Base-by-base conservation (phyloP, 2,329 filamentous ascomycete genomes). In the Falciphora oryzae region DNA sequence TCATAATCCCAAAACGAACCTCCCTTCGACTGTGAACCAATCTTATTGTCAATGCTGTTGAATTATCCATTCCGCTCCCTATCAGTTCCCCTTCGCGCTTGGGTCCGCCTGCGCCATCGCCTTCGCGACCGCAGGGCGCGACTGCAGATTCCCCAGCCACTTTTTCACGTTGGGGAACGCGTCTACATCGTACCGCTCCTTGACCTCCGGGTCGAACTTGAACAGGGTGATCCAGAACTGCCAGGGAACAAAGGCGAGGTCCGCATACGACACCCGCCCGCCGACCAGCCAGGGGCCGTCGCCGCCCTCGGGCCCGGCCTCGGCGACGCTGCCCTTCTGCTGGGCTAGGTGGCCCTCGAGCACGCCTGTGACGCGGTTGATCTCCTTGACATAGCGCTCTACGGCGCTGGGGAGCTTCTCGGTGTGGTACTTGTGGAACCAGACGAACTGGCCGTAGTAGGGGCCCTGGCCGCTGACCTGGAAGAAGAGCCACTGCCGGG, bases 151-250 rank as follows among this genome's bases (percentile, higher is more conserved):
- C 69, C 89, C 84, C 68, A 92, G 83, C 92, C 92, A 95, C 60
- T 86, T 85, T 72, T 91, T 86, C 66, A 95, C 73, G 62, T 83
- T 74, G 4, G 91, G 90, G 77, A 92, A 95, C 67, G 92, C 87
- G 1, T 87, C 79, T 64, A 93, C 85, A 61, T 92, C 85, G 57
- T 38, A 44, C 10, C 50, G 22, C 28, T 58, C 62, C 25, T 56
- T 56, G 3, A 22, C 53, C 10, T 27, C 32, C 31, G 1, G n/a
- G 13, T n/a, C 32, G 4, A 57, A 16, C 10, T 11, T 13, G 61
- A 56, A 6, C 22, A 67, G 28, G 65, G 65, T 16, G 8, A 25
- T 57, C 25, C 56, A 25, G 27, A 4, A 57, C 65, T 71, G 69
- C 68, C 66, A 71, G 0, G 70, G 62, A 7, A 68, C 35, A 14